Percentiles rank a stretch among this genome's conserved stretches.
Evolutionary conservation across 169 alveolate genomes (phyloP).

Genomic region (Plasmodium blacklocki): DNA sequence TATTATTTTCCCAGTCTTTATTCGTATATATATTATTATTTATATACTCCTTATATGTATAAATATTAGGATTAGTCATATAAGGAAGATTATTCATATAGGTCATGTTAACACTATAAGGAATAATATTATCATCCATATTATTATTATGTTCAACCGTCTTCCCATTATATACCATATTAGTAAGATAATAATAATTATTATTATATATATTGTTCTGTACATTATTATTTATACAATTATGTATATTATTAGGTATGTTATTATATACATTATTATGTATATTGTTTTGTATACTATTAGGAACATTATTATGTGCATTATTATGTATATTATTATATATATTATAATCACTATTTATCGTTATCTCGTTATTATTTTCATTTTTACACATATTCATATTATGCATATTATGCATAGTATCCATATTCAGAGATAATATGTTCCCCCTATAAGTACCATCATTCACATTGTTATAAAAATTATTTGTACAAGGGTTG

Average conservation of each 20-base stretch:
- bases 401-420: not conserved
- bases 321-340: not conserved
- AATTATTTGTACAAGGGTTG: no score
- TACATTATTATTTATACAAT: not conserved
- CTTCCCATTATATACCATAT: not conserved
- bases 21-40: conserved; percentile 4
- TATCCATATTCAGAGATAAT: no score
- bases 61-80: not conserved
- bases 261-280: not conserved
- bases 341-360: not conserved
- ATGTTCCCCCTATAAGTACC: no score
- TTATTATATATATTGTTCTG: not conserved
- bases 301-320: not conserved
- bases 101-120: not conserved
- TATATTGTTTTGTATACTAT: not conserved
- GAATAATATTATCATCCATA: not conserved
- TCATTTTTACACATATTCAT: not conserved
- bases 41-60: not conserved
- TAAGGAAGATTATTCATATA: conserved; percentile 1
- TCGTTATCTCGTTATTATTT: not conserved
- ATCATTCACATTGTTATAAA: no score
- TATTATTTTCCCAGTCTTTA: not conserved
- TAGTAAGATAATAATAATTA: conserved; percentile 2
- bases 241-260: not conserved
- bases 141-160: not conserved